Base-by-base conservation (phyloP, 371 early-diverging fungal species). In the Rhizopus stolonifer region DNA sequence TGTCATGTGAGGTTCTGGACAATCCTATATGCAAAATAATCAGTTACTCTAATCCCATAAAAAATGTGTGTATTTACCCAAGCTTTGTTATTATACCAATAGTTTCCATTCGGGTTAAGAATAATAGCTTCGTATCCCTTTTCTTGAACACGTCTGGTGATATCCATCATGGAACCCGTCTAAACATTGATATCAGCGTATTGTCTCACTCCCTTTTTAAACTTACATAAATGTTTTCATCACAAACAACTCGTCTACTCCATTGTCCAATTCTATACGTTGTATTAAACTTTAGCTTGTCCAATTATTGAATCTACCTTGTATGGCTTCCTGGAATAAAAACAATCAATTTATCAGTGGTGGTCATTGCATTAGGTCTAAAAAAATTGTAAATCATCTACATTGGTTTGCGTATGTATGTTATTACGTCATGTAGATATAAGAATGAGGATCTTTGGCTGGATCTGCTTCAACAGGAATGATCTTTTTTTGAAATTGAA, bases 351-450 rank as follows among this genome's bases (percentile, higher is more conserved):
- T 70, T 77, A 54, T 62, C 74, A 4, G 68, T 60, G 3, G 78
- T 74, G 0, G 71, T 72, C 60, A 77, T 29, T 0, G 74, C 74
- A 43, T 77, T 72, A 1, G 76, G 72, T 18, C 76, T 76, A 60
- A 40, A 14, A n/a, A n/a, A n/a, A n/a, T 11, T 17, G 13, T 8
- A 17, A 10, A 13, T 53, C n/a, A 29, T 18, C 15, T 4, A 15
- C 22, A 46, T 14, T 29, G 9, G 5, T 17, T 32, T 14, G 4
- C 21, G 31, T 2, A 13, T 34, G 0, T 10, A 15, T 1, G 6
- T 36, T 42, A 60, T 52, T 46, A 70, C 68, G 74, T 74, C 74
- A 72, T 77, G 29, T 63, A 74, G 22, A 77, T 62, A 49, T 62
- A 64, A 0, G 66, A 64, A 44, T 72, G 67, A 3, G 60, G 52